phyloP scores from a whole-genome alignment of 345 rosid genomes.

The Barbarea vulgaris region DNA sequence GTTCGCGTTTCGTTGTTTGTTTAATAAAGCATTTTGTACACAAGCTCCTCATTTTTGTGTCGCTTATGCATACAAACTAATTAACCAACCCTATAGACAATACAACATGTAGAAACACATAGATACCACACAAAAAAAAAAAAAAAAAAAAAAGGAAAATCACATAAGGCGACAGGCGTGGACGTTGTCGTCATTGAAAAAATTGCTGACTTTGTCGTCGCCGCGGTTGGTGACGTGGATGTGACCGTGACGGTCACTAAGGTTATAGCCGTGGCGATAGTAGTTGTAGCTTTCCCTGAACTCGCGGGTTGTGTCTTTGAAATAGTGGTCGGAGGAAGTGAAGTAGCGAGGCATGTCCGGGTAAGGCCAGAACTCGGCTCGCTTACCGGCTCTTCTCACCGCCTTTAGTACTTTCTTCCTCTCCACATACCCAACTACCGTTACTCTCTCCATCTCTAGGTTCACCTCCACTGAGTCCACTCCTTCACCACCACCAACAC shows the following conservation, averaged over 20 bases:
- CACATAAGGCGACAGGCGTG: slow-evolving; percentile 87
- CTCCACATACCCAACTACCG: slow-evolving; percentile 83
- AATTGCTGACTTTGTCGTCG: slow-evolving; percentile 90
- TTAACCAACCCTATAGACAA: neutral
- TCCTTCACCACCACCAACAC: slow-evolving; percentile 46
- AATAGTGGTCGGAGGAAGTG: slow-evolving; percentile 65
- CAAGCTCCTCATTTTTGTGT: neutral
- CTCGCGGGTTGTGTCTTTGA: slow-evolving; percentile 75
- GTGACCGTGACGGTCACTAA: slow-evolving; percentile 68
- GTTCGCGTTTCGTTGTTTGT: neutral
- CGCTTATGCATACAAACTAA: neutral
- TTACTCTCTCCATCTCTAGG: slow-evolving; percentile 75
- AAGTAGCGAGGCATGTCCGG: slow-evolving; percentile 82
- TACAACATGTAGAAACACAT: neutral
- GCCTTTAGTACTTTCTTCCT: slow-evolving; percentile 83
- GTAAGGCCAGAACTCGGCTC: slow-evolving; percentile 96
- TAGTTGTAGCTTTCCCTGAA: slow-evolving; percentile 88
- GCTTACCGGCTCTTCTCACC: slow-evolving; percentile 84
- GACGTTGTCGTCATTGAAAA: slow-evolving; percentile 90
- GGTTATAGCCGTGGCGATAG: slow-evolving; percentile 81
- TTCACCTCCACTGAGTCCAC: slow-evolving; percentile 84
- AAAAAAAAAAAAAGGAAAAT: neutral
- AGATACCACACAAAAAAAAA: neutral
- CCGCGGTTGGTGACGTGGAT: slow-evolving; percentile 75
- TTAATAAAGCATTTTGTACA: neutral